phyloP scores from a whole-genome alignment of 164 flowering plant genomes.

The Nymphaea colorata region DNA sequence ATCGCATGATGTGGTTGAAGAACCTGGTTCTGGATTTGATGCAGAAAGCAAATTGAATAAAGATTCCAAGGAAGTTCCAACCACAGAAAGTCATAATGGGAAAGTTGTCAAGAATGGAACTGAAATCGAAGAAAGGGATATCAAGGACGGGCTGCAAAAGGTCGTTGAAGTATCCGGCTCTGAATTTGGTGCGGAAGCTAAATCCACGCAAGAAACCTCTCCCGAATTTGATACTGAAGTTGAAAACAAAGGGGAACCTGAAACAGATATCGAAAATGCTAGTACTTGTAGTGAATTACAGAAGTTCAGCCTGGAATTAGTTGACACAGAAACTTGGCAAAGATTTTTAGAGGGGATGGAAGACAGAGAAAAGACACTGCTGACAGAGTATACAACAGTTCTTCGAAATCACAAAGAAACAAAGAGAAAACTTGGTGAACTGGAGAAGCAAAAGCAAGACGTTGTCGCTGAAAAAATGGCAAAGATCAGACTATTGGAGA shows the following conservation, averaged over 20 bases:
- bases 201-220: neutral
- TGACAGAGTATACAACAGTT: constrained; percentile 49
- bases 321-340: neutral
- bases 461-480: constrained; percentile 24
- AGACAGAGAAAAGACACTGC: constrained; percentile 48
- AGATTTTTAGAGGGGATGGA: constrained; percentile 28
- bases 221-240: neutral
- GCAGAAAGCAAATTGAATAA: neutral
- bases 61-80: neutral
- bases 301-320: neutral
- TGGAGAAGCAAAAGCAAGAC: constrained; percentile 47
- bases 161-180: neutral
- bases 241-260: neutral
- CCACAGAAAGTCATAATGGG: no score
- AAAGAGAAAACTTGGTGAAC: constrained; percentile 42
- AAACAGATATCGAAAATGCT: no score
- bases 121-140: no score
- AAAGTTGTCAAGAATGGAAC: no score
- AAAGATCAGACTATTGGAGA: constrained; percentile 24
- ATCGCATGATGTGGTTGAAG: neutral
- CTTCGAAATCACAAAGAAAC: constrained; percentile 44
- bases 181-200: neutral
- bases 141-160: no score
- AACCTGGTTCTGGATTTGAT: neutral
- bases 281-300: neutral